Conservation (phyloP, 768 basidiomycete species). For the Jaapia argillacea region DNA sequence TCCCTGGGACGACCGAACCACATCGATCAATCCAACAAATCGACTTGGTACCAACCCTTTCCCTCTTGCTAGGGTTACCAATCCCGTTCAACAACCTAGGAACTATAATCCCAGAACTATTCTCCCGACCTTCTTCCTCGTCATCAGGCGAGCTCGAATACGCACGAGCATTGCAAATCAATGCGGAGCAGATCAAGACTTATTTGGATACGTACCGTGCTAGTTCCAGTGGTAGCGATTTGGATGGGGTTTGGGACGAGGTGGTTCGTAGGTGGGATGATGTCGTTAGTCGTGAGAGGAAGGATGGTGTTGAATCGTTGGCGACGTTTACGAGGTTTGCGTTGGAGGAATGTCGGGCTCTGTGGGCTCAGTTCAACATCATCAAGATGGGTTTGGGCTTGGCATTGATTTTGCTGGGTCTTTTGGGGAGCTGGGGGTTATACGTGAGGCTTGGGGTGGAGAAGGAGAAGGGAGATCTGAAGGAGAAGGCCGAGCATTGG, state of each 20-base stretch:
- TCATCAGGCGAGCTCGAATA: constrained; percentile 31
- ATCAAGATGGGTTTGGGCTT: constrained; percentile 70
- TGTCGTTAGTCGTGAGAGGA: neutral
- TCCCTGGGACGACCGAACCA: constrained; percentile 43
- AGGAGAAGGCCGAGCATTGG: too few species aligned
- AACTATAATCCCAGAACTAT: constrained; percentile 83
- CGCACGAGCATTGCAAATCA: constrained; percentile 53
- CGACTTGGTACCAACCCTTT: constrained; percentile 82
- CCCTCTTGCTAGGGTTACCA: constrained; percentile 83
- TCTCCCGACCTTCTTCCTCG: constrained; percentile 43
- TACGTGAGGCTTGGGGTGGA: constrained; percentile 38
- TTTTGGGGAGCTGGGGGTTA: constrained; percentile 43
- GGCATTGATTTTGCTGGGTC: constrained; percentile 42
- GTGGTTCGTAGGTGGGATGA: constrained; percentile 39
- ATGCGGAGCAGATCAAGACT: constrained; percentile 61
- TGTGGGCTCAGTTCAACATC: constrained; percentile 95
- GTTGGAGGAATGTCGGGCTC: constrained; percentile 61
- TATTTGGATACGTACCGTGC: constrained; percentile 74
- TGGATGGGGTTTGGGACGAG: constrained; percentile 51
- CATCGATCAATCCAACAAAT: constrained; percentile 82
- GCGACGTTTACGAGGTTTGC: constrained; percentile 50
- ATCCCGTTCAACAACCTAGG: constrained; percentile 97
- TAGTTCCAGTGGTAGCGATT: constrained; percentile 60
- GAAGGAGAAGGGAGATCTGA: too few species aligned
- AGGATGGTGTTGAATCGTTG: constrained; percentile 11